Conservation (phyloP, 306 rosid genomes). For the Lathyrus oleraceus region DNA sequence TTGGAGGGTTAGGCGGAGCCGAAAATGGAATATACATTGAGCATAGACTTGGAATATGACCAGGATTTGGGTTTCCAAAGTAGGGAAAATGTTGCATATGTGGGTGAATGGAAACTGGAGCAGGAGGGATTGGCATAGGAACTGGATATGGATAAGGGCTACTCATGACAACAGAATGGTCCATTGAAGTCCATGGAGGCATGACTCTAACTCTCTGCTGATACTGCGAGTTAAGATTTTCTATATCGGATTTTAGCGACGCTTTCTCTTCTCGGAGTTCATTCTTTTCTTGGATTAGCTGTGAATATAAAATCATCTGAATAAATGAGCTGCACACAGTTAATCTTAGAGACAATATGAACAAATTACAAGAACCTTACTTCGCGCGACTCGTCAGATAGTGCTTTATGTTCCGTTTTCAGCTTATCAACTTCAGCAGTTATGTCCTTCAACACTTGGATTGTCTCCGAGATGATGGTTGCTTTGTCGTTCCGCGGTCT, state of each 20-base stretch:
- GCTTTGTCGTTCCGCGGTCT: constrained; percentile 95
- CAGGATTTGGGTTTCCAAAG: constrained; percentile 68
- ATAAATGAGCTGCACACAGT: constrained; percentile 25
- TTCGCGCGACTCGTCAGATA: constrained; percentile 82
- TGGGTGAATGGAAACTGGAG: constrained; percentile 4
- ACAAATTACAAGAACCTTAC: constrained; percentile 42
- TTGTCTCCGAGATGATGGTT: constrained; percentile 76
- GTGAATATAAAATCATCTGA: constrained; percentile 37
- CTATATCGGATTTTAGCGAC: constrained; percentile 70
- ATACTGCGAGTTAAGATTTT: constrained; percentile 66
- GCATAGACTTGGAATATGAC: constrained; percentile 61
- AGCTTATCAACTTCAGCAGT: constrained; percentile 63
- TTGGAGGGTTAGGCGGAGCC: constrained; percentile 54
- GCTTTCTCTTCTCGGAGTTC: constrained; percentile 92
- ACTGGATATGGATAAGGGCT: constrained; percentile 76
- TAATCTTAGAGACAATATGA: constrained; percentile 11
- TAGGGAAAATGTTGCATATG: constrained; percentile 49
- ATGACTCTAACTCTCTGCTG: constrained; percentile 76
- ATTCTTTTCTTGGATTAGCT: constrained; percentile 84
- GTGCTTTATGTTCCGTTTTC: constrained; percentile 63
- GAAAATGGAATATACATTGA: constrained; percentile 67
- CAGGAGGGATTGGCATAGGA: constrained; percentile 42
- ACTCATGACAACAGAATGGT: constrained; percentile 70
- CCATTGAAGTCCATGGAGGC: constrained; percentile 82
- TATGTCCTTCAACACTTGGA: constrained; percentile 76